Base-by-base conservation (phyloP, 176 grass and related monocot species). In the Bonia amplexicaulis region DNA sequence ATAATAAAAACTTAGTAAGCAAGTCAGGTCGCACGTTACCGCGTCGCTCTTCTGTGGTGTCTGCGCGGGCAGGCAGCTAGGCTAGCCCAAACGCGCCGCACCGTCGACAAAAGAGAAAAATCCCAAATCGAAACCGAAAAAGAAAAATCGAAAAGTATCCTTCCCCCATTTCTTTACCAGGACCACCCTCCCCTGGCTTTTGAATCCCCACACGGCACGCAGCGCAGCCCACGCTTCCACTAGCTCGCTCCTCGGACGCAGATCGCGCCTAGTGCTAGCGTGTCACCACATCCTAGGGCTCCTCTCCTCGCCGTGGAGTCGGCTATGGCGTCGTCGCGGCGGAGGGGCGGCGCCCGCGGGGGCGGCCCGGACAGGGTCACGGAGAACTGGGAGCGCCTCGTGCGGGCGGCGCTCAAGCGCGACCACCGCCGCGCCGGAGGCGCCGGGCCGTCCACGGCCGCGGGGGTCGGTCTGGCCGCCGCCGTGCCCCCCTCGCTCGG, bases 401-500 rank as follows among this genome's bases (percentile, higher is more conserved):
- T 95, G 58, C 82, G 87, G 19, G 91, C 95, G 17, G 80, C 89
- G 53, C 85, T 90, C 15, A 92, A 92, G 89, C 81, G 74, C 81
- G 81, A 82, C 71, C 86, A 87, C 44, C 44, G 35, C 74, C 52
- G 90, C 12, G 31, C 66, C 20, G 85, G 71, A 6, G 84, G 73
- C 15, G 87, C 71, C 7, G 87, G 73, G 4, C 26, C 84, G 6
- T 27, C 76, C 20, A 51, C 77, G 25, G 90, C 90, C 14, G 78
- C 42, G 27, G 13, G 77, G 46, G 51, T 78, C 26, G 88, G 84
- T 19, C 65, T 89, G 41, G 87, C 86, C 29, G 73, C 76, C 71
- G 95, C 91, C 45, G 89, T 94, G 22, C 96, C 93, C 5, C 46
- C 89, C 20, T 95, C 93, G 31, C 88, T 98, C 13, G 91, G 87